phyloP scores from a whole-genome alignment of 805 yeast species.

The Saccharomycopsis sp. region DNA sequence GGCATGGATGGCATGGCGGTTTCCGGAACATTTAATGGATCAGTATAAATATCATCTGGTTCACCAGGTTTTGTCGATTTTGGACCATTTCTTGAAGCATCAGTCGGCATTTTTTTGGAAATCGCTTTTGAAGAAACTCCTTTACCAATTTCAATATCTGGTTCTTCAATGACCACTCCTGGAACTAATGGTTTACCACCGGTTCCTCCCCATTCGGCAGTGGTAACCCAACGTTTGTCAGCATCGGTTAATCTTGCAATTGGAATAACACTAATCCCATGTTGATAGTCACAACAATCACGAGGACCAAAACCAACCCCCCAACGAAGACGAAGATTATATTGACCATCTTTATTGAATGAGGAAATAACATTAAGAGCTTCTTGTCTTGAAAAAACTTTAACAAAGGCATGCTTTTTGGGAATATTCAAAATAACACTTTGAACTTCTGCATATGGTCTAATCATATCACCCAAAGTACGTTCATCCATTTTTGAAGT shows the following conservation, averaged over 20 bases:
- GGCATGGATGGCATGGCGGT: slow-evolving; percentile 26
- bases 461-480: slow-evolving; percentile 56
- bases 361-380: slow-evolving; percentile 74
- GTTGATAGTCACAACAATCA: slow-evolving; percentile 93
- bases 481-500: slow-evolving; percentile 73
- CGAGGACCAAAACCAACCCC: slow-evolving; percentile 99
- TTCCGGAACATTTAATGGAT: slow-evolving; percentile 23
- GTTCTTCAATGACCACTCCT: slow-evolving; percentile 87
- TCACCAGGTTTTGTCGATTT: slow-evolving; percentile 62
- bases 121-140: slow-evolving; percentile 90
- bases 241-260: slow-evolving; percentile 86
- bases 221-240: slow-evolving; percentile 78
- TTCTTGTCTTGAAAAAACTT: slow-evolving; percentile 83
- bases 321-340: slow-evolving; percentile 78
- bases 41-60: slow-evolving; percentile 26
- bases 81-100: slow-evolving; percentile 77
- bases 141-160: slow-evolving; percentile 93
- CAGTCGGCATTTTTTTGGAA: slow-evolving; percentile 87
- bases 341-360: slow-evolving; percentile 57
- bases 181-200: slow-evolving; percentile 74
- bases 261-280: slow-evolving; percentile 84
- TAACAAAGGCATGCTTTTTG: slow-evolving; percentile 92
- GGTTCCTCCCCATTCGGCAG: slow-evolving; percentile 96
- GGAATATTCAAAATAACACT: slow-evolving; percentile 79
- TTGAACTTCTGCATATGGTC: slow-evolving; percentile 88